phyloP scores from a whole-genome alignment of 2,329 filamentous ascomycete genomes.

The Ceratocystis lukuohia region DNA sequence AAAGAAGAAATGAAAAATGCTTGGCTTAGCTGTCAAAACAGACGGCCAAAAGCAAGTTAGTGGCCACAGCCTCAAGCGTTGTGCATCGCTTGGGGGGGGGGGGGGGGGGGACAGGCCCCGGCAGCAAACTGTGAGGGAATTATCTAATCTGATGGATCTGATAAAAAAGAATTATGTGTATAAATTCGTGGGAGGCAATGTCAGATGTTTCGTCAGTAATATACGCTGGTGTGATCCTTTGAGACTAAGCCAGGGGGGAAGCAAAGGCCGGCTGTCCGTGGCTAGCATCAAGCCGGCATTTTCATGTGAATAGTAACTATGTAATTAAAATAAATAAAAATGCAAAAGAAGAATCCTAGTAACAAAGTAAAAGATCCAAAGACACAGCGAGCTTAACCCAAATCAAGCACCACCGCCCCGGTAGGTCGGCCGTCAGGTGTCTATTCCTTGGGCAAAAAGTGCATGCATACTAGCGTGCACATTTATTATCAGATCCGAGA shows the following conservation, averaged over 20 bases:
- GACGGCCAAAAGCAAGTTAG: not conserved
- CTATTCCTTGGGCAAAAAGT: not conserved
- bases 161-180: slow-evolving; percentile 30
- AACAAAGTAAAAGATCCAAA: not conserved
- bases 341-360: not conserved
- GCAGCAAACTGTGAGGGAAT: slow-evolving; percentile 27
- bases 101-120: not conserved
- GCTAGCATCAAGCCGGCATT: not conserved
- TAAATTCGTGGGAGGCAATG: not conserved
- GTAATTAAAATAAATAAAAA: not conserved
- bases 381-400: not conserved
- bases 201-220: not conserved
- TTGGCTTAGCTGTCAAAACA: slow-evolving; percentile 6
- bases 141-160: slow-evolving; percentile 40
- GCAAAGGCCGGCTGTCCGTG: not conserved
- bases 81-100: not conserved
- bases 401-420: not conserved
- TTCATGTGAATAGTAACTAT: not conserved
- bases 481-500: not conserved
- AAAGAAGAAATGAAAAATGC: not conserved
- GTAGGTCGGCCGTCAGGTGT: not conserved
- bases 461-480: not conserved
- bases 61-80: not conserved
- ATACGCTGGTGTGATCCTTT: not conserved
- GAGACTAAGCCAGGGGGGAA: not conserved